Evolutionary conservation across 768 basidiomycete species (phyloP), one percentile per base, ranked within the genome.

Genomic region (Dioszegia hungarica): DNA sequence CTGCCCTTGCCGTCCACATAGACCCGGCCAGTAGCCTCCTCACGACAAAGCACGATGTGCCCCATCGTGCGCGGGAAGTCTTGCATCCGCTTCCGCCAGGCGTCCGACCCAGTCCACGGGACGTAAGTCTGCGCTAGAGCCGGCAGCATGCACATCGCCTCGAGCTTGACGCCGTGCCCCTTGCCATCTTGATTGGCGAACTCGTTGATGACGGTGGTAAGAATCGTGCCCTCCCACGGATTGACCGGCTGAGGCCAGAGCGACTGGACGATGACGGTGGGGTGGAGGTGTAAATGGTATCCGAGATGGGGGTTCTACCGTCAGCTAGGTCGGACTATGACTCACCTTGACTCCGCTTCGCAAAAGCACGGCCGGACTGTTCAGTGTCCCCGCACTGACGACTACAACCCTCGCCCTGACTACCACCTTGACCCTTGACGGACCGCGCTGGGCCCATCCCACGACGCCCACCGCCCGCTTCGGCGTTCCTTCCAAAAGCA

Each of bases 191-290:
- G 50, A 41, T 70, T 64, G 25, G 65, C 62, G 20, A 59, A 59
- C 12, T 62, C 70, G 59, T 50, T 62, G 29, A 56, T 52, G 19
- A 68, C 66, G 8, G 68, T 59, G 19, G 73, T 72, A 60, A 74
- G 62, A 61, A 74, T 70, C 9, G 64, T 54, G 5, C 73, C 73
- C 19, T 74, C 62, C 70, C 67, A 72, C 0, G 73, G 59, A 11
- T 59, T 55, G 34, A 74, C 60, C 12, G 46, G n/a, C n/a, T 64
- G 44, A 22, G 66, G 57, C 55, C 62, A 74, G 54, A 52, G 44
- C 5, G 65, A 67, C 11, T 61, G 61, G 11, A 70, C 65, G 44
- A 54, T 48, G 12, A 54, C 28, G 33, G 61, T 61, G 0, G 73
- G 73, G 53, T 74, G 73, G 14, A 72, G 54, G 28, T 66, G 62